Base-by-base conservation (phyloP, 208 protist species). In the Balamuthia mandrillaris region DNA sequence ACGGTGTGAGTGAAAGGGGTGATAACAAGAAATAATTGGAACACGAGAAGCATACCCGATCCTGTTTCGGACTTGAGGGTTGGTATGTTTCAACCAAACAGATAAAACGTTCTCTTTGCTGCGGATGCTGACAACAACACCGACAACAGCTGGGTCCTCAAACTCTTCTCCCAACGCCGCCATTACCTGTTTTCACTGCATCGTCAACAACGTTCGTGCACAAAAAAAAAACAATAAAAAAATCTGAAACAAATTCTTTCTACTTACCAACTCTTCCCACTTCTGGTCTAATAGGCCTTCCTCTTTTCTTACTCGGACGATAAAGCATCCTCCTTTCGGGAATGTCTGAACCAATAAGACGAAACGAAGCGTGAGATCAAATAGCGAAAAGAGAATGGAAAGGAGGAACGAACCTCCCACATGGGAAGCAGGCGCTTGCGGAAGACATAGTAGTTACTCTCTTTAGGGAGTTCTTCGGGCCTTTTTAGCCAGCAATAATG, bases 81-180 rank as follows among this genome's bases (percentile, higher is more conserved):
- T 39, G 56, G 82, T 88, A 29, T 75, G 49, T 41, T 37, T 81
- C 63, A 70, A 88, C 86, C 86, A 89, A 18, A 89, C 58, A 37
- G 79, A 86, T 16, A 89, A 41, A 27, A 72, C 68, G 45, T 89
- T 83, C 63, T 89, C 86, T 72, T 89, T 89, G 56, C 56, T 70
- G 52, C 81, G 54, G 66, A 89, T 86, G 72, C 81, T 87, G 33
- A 89, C 60, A 7, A 85, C 83, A 5, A 89, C 77, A 24, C 86
- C 86, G 14, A 89, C 86, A 41, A 89, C 87, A 29, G 87, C 75
- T 12, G 87, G 87, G 3, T 89, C 87, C 52, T 81, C 87, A 85
- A 89, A 89, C 12, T 51, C 41, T 63, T 89, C 87, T 5, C 87
- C 87, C 31, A 89, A 63, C 21, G 54, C 16, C 16, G 84, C 87